A percentile compares a stretch with the other conserved stretches of the same genome.
Evolutionary conservation across 2,329 filamentous ascomycete species (phyloP).

Genomic region (Alternaria tenuissima): DNA sequence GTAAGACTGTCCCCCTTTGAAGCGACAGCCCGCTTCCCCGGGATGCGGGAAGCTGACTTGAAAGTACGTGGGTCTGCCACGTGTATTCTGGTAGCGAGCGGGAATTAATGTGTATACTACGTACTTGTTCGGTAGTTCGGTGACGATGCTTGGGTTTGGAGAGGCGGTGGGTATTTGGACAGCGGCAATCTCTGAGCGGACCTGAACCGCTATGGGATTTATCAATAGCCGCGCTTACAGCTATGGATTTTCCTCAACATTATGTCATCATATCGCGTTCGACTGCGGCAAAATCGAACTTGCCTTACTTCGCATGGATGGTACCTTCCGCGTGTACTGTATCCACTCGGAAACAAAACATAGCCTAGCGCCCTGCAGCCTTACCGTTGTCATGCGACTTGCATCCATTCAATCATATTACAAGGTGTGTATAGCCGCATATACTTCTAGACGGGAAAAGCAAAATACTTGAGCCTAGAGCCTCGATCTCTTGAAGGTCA

Average conservation of each 20-base stretch:
- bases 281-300: not conserved
- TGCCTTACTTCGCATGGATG: not conserved
- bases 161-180: not conserved
- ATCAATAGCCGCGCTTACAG: not conserved
- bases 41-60: slow-evolving; percentile 30
- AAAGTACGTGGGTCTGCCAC: slow-evolving; percentile 21
- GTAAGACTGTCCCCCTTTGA: slow-evolving; percentile 2
- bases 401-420: not conserved
- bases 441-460: not conserved
- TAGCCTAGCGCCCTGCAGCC: slow-evolving; percentile 10
- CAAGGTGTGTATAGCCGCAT: not conserved
- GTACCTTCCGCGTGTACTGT: not conserved
- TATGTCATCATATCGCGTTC: not conserved
- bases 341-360: not conserved
- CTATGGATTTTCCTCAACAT: not conserved
- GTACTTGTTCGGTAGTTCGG: not conserved
- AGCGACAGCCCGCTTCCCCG: slow-evolving; percentile 30
- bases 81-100: slow-evolving; percentile 17
- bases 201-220: not conserved
- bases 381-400: slow-evolving; percentile 9
- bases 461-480: not conserved
- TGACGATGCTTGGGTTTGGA: not conserved
- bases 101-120: not conserved
- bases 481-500: not conserved
- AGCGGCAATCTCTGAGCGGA: not conserved